Conservation (phyloP, 2,329 filamentous ascomycete species). For the Fusarium anguioides region DNA sequence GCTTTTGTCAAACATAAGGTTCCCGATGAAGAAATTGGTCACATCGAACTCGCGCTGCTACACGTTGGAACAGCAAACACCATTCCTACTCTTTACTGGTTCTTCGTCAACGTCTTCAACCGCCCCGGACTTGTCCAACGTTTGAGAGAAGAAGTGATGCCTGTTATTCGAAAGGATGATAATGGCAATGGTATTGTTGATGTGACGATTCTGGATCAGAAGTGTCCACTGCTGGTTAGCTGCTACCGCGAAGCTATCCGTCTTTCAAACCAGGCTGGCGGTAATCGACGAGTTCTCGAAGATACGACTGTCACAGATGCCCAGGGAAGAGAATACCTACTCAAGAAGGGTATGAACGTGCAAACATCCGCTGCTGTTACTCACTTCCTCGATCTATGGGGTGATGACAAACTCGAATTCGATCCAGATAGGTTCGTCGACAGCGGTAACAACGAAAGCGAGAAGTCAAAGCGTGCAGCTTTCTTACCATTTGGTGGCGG, state of each 20-base stretch:
- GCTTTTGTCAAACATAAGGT: constrained; percentile 4
- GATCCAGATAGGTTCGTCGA: constrained; percentile 26
- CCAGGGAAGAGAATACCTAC: constrained; percentile 24
- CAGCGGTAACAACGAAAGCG: background rate
- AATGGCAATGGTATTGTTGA: constrained; percentile 46
- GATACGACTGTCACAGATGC: constrained; percentile 24
- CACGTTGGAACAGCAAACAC: constrained; percentile 52
- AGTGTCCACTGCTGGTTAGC: constrained; percentile 50
- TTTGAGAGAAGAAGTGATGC: constrained; percentile 48
- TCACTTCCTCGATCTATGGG: constrained; percentile 22
- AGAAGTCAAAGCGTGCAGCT: constrained; percentile 14
- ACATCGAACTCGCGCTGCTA: constrained; percentile 46
- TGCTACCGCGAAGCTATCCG: constrained; percentile 25
- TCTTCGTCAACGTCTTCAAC: constrained; percentile 48
- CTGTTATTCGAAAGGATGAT: background rate
- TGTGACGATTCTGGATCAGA: constrained; percentile 49
- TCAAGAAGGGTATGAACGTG: constrained; percentile 29
- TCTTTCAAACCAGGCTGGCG: constrained; percentile 15
- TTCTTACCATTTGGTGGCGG: constrained; percentile 27
- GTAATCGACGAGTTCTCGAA: constrained; percentile 25
- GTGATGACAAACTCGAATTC: constrained; percentile 14
- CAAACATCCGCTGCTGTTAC: constrained; percentile 15
- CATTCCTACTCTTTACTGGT: constrained; percentile 54
- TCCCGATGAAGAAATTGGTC: constrained; percentile 2
- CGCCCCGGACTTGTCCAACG: constrained; percentile 43